These are phyloP conservation scores for Terana coerulea DNA, from an alignment of 768 basidiomycete genomes.

Conservation along the genomic window DNA sequence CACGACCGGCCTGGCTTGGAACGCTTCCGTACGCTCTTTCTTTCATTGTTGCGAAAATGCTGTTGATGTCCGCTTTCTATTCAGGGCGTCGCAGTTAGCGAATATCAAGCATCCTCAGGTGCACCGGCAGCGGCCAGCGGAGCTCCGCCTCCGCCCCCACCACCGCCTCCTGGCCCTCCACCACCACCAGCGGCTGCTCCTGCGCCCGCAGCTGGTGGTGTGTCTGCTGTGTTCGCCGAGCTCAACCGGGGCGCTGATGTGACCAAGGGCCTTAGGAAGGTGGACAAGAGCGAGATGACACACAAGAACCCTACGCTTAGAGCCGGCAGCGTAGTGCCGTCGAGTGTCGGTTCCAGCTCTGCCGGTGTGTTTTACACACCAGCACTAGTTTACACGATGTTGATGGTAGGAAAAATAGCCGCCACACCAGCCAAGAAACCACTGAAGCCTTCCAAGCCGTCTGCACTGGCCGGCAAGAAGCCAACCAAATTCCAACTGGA, in stretches of 20 bases:
- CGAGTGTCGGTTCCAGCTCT: conserved; percentile 18
- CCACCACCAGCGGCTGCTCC: conserved; percentile 30
- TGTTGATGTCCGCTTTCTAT: no score
- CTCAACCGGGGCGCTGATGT: conserved; percentile 88
- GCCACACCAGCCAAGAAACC: conserved; percentile 52
- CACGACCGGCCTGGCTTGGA: conserved; percentile 87
- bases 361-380: conserved; percentile 8
- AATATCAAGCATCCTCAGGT: conserved; percentile 44
- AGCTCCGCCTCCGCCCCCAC: conserved; percentile 54
- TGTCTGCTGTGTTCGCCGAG: conserved; percentile 83
- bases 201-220: conserved; percentile 44
- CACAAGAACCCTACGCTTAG: conserved; percentile 95
- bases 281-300: conserved; percentile 95
- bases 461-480: conserved; percentile 81
- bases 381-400: neutral
- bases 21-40: conserved; percentile 53
- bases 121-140: conserved; percentile 30
- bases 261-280: conserved; percentile 88
- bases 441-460: conserved; percentile 79
- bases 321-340: conserved; percentile 47
- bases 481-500: conserved; percentile 87
- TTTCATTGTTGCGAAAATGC: conserved; percentile 9
- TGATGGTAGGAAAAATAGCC: neutral
- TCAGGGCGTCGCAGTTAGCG: conserved; percentile 57
- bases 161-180: conserved; percentile 39